Conservation (phyloP, 164 flowering plant species). For the Vitis cinerea region DNA sequence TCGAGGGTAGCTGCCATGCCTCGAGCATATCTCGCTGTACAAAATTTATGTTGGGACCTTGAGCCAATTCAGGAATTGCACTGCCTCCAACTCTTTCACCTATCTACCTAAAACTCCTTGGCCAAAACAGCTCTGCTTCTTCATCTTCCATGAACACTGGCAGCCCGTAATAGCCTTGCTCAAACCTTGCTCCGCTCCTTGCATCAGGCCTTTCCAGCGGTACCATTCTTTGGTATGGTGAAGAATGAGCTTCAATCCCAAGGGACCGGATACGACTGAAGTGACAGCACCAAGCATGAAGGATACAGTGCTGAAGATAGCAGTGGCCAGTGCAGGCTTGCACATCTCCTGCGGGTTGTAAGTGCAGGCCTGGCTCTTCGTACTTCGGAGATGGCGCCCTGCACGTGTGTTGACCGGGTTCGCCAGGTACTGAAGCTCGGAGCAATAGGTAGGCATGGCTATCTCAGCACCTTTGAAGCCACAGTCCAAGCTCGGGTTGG, state of each 20-base stretch:
- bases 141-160: slow-evolving; percentile 58
- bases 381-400: slow-evolving; percentile 42
- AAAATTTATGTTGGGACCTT: slow-evolving; percentile 28
- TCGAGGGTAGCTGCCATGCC: slow-evolving; percentile 3
- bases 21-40: slow-evolving; percentile 35
- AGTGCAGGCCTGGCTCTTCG: slow-evolving; percentile 57
- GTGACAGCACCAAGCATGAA: slow-evolving; percentile 72
- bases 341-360: slow-evolving; percentile 39
- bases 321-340: slow-evolving; percentile 78
- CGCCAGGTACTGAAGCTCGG: slow-evolving; percentile 41
- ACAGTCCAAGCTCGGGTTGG: slow-evolving; percentile 41
- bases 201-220: slow-evolving; percentile 29
- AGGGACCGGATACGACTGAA: slow-evolving; percentile 72
- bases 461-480: slow-evolving; percentile 50
- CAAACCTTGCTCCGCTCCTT: slow-evolving; percentile 54
- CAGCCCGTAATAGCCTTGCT: slow-evolving; percentile 41
- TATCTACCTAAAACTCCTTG: slow-evolving; percentile 71
- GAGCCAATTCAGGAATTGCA: slow-evolving; percentile 17
- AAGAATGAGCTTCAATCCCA: slow-evolving; percentile 76
- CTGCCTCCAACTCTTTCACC: slow-evolving; percentile 8
- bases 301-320: slow-evolving; percentile 58
- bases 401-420: slow-evolving; percentile 46
- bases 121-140: slow-evolving; percentile 61
- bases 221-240: slow-evolving; percentile 33
- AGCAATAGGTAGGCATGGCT: slow-evolving; percentile 45